Percentiles rank a stretch among this genome's conserved stretches.
Conservation (phyloP, 164 flowering plant species). For the Chloranthus sessilifolius region DNA sequence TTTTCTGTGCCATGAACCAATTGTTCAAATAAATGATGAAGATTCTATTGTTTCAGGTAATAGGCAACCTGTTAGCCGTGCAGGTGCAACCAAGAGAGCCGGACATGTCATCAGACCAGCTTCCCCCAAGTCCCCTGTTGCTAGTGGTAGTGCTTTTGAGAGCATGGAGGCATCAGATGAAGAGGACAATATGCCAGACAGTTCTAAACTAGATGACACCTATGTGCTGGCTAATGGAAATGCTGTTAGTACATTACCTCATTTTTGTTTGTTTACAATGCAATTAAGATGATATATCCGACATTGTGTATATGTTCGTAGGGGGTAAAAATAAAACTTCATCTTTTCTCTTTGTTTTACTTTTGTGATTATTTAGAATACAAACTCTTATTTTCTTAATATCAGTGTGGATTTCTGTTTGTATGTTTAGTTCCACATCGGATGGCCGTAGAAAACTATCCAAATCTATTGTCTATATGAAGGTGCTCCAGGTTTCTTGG, state of each 20-base stretch:
- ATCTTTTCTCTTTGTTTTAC: no score
- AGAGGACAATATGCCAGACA: constrained; percentile 68
- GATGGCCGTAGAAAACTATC: no score
- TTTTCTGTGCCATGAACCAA: background rate
- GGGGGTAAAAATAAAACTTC: no score
- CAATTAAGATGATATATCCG: no score
- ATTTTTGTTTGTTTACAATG: background rate
- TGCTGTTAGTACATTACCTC: constrained; percentile 45
- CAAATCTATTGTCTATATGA: no score
- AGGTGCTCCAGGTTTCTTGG: no score
- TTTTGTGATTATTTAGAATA: no score
- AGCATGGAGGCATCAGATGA: constrained; percentile 94
- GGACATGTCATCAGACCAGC: constrained; percentile 51
- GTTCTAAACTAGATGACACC: constrained; percentile 39
- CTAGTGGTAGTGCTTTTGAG: constrained; percentile 91
- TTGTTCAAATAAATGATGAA: background rate
- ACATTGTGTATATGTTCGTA: no score
- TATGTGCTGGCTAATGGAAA: constrained; percentile 66
- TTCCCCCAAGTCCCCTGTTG: constrained; percentile 96
- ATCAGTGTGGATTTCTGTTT: no score
- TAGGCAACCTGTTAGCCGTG: constrained; percentile 32
- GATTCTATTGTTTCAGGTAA: constrained; percentile 33
- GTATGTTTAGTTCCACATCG: no score
- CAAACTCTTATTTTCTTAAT: no score
- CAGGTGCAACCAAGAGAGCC: constrained; percentile 40